Percentiles rank a stretch among this genome's conserved stretches.
Conservation (phyloP, 2,329 filamentous ascomycete species). For the Fusarium compactum region DNA sequence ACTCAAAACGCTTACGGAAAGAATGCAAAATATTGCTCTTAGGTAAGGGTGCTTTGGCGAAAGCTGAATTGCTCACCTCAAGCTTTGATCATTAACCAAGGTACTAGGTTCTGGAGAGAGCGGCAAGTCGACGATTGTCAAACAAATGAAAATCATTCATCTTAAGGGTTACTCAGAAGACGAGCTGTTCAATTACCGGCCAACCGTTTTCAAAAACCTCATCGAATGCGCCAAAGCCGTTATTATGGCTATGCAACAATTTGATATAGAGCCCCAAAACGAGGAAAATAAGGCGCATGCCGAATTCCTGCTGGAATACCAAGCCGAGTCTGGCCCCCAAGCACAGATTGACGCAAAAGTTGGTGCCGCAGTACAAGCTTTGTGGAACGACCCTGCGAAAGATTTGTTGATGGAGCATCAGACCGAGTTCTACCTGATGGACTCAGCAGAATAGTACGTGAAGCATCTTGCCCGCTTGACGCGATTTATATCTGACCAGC, state of each 20-base stretch:
- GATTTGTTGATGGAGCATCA: constrained; percentile 89
- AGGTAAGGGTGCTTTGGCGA: constrained; percentile 68
- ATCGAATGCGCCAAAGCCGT: constrained; percentile 96
- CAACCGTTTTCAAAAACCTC: constrained; percentile 98
- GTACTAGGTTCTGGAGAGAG: constrained; percentile 91
- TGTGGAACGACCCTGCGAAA: constrained; percentile 92
- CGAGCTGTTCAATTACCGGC: constrained; percentile 91
- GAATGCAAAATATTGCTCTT: constrained; percentile 99
- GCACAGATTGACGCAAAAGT: constrained; percentile 84
- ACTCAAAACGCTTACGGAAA: constrained; percentile 89
- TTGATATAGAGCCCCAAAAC: constrained; percentile 82
- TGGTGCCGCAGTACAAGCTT: constrained; percentile 82
- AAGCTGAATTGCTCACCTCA: constrained; percentile 1
- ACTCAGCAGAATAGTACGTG: constrained; percentile 95
- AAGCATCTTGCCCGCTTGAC: background rate
- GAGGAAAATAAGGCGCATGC: constrained; percentile 79
- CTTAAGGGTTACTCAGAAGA: constrained; percentile 97
- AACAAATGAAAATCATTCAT: constrained; percentile 99
- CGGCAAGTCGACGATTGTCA: constrained; percentile 98
- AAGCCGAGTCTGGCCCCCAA: constrained; percentile 90
- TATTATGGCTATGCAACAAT: constrained; percentile 91
- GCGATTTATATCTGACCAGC: constrained; percentile 21
- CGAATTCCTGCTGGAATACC: constrained; percentile 86
- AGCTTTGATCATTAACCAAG: constrained; percentile 32
- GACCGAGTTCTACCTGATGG: constrained; percentile 99